Evolutionary conservation across 2,329 filamentous ascomycete genomes (phyloP), one percentile per base, ranked within the genome.

Genomic region (Apiospora arundinis): DNA sequence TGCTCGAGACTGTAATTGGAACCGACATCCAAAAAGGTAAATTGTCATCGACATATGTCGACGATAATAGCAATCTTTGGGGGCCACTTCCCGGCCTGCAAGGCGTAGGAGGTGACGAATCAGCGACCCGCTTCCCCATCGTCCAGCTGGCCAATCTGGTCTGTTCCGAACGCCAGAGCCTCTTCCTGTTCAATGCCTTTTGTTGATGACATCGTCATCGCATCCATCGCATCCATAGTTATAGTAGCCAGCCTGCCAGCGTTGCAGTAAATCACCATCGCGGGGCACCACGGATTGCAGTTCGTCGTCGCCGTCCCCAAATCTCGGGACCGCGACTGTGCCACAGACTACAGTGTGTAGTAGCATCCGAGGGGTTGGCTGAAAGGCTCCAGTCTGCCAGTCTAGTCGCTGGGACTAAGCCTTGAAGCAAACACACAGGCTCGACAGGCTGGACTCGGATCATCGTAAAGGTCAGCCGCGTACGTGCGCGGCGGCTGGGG

Each of bases 181-280:
- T 40, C 56, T 63, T 37, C 56, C 56, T 63, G 56, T 63, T 63
- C 56, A 40, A 63, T 63, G 56, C 56, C 56, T n/a, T 14, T 7
- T n/a, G 56, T n/a, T 63, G 56, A 63, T 63, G 56, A 63, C 32
- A 63, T 63, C 32, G 56, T 63, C 56, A 63, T 63, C 56, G 56
- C 28, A 40, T 32, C 56, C 56, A 63, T 63, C 56, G 56, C 28
- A 40, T 32, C 56, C 56, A 63, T 37, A 63, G 28, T 37, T 63
- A 63, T n/a, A 40, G 18, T 4, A 16, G 56, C 56, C 56, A 63
- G 32, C 52, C 52, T 7, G 52, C 56, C 56, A 63, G 56, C 28
- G 56, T 63, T n/a, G 56, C 56, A 63, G 11, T 63, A 28, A 40
- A 40, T 63, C 56, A 63, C 56, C 56, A 63, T 40, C 56, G 56